A percentile compares a stretch with the other conserved stretches of the same genome.
Evolutionary conservation across 768 basidiomycete genomes (phyloP).

Genomic region (Phylloporus scabripes): DNA sequence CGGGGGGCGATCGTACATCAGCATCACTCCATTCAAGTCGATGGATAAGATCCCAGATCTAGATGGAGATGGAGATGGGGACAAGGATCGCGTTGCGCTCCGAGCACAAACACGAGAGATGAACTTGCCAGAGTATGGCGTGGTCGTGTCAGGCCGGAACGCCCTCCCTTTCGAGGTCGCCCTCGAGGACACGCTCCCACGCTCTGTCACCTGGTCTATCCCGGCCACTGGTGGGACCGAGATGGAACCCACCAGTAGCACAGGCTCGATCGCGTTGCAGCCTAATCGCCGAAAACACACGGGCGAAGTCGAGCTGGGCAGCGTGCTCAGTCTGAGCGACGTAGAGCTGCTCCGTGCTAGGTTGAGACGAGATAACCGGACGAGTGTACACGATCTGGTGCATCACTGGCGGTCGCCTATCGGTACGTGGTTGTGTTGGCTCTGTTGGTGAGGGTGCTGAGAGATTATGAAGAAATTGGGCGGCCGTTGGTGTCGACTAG

Average conservation of each 20-base stretch:
- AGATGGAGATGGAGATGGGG: background rate
- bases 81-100: background rate
- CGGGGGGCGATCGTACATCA: slow-evolving; percentile 12
- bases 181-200: background rate
- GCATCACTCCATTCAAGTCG: slow-evolving; percentile 1
- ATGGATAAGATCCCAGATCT: background rate
- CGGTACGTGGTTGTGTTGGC: slow-evolving; percentile 36
- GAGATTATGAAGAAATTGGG: background rate
- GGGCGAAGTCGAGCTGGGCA: slow-evolving; percentile 21
- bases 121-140: slow-evolving; percentile 27
- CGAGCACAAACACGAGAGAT: background rate
- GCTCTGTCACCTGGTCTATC: too few species aligned
- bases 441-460: background rate
- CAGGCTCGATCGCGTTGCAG: slow-evolving; percentile 6
- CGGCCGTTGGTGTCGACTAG: background rate
- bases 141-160: slow-evolving; percentile 14
- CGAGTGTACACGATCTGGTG: slow-evolving; percentile 39
- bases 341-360: slow-evolving; percentile 42
- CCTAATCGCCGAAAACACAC: slow-evolving; percentile 24
- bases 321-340: slow-evolving; percentile 33
- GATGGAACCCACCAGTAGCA: background rate
- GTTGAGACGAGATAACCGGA: slow-evolving; percentile 16
- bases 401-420: slow-evolving; percentile 67
- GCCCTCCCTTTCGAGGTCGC: background rate
- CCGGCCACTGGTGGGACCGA: background rate